Evolutionary conservation across 2,329 filamentous ascomycete genomes (phyloP).

Genomic region (Amylocarpus encephaloides): DNA sequence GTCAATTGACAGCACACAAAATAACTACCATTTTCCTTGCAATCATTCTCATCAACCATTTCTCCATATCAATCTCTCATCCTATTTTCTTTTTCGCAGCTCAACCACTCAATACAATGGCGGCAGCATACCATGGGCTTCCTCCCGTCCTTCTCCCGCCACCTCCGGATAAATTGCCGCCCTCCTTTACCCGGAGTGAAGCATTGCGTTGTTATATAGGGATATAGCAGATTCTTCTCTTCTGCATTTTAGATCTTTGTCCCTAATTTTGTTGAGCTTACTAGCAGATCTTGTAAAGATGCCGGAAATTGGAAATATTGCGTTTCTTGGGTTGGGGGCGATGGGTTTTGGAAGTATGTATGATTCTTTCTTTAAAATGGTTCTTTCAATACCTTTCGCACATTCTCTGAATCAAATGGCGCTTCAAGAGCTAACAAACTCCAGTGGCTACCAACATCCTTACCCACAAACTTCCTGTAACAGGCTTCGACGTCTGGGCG

Average conservation of each 20-base stretch:
- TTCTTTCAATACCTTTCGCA: background rate
- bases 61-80: too few species aligned
- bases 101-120: too few species aligned
- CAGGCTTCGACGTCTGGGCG: conserved; percentile 64
- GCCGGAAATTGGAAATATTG: conserved; percentile 1
- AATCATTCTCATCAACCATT: too few species aligned
- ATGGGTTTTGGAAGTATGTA: conserved; percentile 8
- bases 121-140: too few species aligned
- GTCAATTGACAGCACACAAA: too few species aligned
- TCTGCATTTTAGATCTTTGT: background rate
- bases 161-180: too few species aligned
- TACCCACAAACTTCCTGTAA: conserved; percentile 58
- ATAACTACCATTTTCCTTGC: too few species aligned
- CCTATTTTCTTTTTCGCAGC: too few species aligned
- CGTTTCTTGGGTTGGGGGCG: conserved; percentile 6
- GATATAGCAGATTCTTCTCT: background rate
- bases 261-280: background rate
- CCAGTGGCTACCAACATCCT: conserved; percentile 64
- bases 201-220: too few species aligned
- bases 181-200: too few species aligned
- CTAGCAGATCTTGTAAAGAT: background rate
- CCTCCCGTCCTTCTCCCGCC: too few species aligned
- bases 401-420: background rate
- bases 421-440: background rate
- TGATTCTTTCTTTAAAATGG: background rate